These are phyloP conservation scores for Melanopsichium pennsylvanicum DNA, from an alignment of 1,284 basidiomycete species.

Conservation along the genomic window DNA sequence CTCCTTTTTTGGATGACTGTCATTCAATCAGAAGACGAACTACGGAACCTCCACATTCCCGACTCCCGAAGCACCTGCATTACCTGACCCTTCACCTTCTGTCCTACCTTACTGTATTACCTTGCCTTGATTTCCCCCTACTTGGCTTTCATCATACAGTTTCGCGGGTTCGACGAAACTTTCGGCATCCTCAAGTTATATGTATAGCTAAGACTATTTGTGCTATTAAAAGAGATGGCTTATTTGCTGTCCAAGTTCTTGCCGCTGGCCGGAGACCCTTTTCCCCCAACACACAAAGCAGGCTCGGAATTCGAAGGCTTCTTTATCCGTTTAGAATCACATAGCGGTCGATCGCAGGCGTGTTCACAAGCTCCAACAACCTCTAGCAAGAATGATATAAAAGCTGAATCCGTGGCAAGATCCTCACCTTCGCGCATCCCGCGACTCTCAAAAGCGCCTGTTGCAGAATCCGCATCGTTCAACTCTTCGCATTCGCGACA, in stretches of 20 bases:
- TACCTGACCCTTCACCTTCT: neutral
- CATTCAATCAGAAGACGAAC: neutral
- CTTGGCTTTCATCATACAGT: no score
- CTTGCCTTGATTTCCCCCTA: neutral
- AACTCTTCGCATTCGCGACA: no score
- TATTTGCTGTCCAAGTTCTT: constrained; percentile 10
- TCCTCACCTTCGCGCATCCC: constrained; percentile 25
- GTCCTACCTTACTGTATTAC: neutral
- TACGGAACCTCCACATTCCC: constrained; percentile 22
- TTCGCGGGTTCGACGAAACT: no score
- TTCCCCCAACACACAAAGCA: constrained; percentile 36
- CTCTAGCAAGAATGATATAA: neutral
- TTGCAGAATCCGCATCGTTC: no score
- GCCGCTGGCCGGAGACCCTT: constrained; percentile 32
- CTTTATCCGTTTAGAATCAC: constrained; percentile 38
- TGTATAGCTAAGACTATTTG: neutral
- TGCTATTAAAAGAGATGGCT: neutral
- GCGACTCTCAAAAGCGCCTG: neutral
- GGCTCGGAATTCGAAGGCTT: constrained; percentile 50
- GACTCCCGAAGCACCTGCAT: constrained; percentile 8
- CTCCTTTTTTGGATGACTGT: neutral
- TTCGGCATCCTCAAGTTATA: no score
- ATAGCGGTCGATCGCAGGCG: constrained; percentile 18
- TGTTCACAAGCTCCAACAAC: neutral
- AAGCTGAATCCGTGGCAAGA: neutral